These are phyloP conservation scores for Zangia roseola DNA, from an alignment of 768 basidiomycete species.

Conservation along the genomic window DNA sequence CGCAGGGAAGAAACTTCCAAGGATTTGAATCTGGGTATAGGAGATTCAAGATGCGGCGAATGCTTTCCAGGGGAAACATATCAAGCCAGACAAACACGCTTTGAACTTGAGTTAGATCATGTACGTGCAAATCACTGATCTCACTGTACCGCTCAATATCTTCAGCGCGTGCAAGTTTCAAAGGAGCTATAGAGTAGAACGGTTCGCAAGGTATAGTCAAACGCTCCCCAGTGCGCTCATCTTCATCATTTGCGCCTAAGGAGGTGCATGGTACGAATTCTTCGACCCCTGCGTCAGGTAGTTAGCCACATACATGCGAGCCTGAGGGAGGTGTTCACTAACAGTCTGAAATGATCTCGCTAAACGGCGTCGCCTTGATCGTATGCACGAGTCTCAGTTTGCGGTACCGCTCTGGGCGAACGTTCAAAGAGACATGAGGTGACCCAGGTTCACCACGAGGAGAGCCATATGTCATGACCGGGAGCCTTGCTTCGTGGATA, in stretches of 20 bases:
- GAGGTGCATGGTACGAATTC: constrained; percentile 35
- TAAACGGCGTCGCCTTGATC: constrained; percentile 32
- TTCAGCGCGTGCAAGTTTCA: constrained; percentile 37
- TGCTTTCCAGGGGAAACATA: constrained; percentile 50
- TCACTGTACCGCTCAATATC: constrained; percentile 43
- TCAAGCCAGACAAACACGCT: constrained; percentile 52
- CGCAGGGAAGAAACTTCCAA: constrained; percentile 31
- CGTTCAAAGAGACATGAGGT: constrained; percentile 25
- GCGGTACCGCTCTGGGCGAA: constrained; percentile 50
- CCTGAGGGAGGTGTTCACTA: constrained; percentile 13
- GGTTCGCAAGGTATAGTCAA: constrained; percentile 46
- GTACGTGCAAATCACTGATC: not conserved
- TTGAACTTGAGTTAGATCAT: constrained; percentile 1
- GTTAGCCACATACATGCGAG: constrained; percentile 4
- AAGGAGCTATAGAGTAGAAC: constrained; percentile 34
- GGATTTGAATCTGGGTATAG: constrained; percentile 26
- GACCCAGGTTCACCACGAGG: constrained; percentile 32
- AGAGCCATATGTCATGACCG: constrained; percentile 37
- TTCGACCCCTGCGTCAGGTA: constrained; percentile 37
- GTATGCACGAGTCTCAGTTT: constrained; percentile 48
- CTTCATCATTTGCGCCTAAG: constrained; percentile 37
- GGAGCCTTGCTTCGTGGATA: constrained; percentile 46
- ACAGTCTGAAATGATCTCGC: constrained; percentile 39
- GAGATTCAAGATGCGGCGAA: constrained; percentile 40
- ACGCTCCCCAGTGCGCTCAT: constrained; percentile 38